A percentile compares a stretch with the other conserved stretches of the same genome.
phyloP scores from a whole-genome alignment of 2,329 filamentous ascomycete species.

The Alternaria triticimaculans region DNA sequence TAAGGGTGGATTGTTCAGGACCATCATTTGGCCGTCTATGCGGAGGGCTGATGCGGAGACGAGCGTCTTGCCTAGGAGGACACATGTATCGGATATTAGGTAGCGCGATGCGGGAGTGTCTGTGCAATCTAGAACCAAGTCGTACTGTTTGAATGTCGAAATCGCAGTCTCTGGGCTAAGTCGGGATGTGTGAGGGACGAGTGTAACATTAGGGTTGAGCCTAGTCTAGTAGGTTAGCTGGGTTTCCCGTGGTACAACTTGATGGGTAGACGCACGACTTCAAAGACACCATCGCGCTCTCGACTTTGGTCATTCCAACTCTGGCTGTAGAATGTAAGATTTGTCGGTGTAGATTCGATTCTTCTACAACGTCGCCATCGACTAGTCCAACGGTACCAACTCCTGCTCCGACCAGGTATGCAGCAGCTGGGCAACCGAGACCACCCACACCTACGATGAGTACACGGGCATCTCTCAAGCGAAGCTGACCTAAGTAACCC shows the following conservation, averaged over 20 bases:
- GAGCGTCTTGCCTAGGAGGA: slow-evolving; percentile 78
- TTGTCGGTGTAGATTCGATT: slow-evolving; percentile 91
- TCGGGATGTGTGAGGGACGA: slow-evolving; percentile 67
- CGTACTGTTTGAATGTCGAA: slow-evolving; percentile 72
- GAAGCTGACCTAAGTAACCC: slow-evolving; percentile 69
- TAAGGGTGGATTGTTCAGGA: slow-evolving; percentile 80
- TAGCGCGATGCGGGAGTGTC: slow-evolving; percentile 93
- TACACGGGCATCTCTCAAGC: slow-evolving; percentile 72
- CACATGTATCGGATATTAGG: slow-evolving; percentile 87
- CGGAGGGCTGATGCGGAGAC: slow-evolving; percentile 89
- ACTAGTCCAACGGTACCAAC: slow-evolving; percentile 83
- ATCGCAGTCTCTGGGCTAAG: slow-evolving; percentile 73
- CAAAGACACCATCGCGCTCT: slow-evolving; percentile 65
- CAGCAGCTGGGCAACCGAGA: slow-evolving; percentile 86
- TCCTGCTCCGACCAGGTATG: slow-evolving; percentile 91
- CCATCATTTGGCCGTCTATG: slow-evolving; percentile 86
- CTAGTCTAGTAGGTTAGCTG: slow-evolving; percentile 49
- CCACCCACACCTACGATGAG: slow-evolving; percentile 88
- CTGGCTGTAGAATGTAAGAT: slow-evolving; percentile 76
- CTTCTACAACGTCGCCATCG: slow-evolving; percentile 87
- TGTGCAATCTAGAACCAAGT: slow-evolving; percentile 91
- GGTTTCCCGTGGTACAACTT: not conserved
- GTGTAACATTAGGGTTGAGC: slow-evolving; percentile 75
- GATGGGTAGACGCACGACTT: slow-evolving; percentile 48
- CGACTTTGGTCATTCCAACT: slow-evolving; percentile 79